Evolutionary conservation across 177 flowering plant species (phyloP), one percentile per base, ranked within the genome.

Genomic region (Telopea speciosissima): DNA sequence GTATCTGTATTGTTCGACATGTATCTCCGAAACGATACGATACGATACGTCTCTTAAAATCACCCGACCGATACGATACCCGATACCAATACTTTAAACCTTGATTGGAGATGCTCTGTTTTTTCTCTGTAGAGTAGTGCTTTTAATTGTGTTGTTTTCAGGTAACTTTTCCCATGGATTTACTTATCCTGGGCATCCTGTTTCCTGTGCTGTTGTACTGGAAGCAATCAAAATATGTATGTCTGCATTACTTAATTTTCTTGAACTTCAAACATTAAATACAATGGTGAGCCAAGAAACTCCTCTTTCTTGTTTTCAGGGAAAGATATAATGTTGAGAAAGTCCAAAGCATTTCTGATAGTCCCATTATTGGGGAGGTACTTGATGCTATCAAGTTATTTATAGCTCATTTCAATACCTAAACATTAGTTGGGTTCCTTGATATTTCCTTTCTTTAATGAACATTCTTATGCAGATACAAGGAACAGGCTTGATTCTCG

Each of bases 111-210:
- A 52, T 0, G 11, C n/a, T 66, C 23, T 61, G 3, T 5, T 54
- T 49, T 36, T 5, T 24, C 25, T 24, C 13, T 62, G 21, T 3
- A 69, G 45, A 24, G 21, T 63, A 16, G 8, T 26, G 23, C 25
- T 54, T 67, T 42, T 59, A 23, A 72, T 73, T 49, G 72, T 68
- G 49, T 58, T 28, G 49, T 42, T 76, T 1, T 54, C 82, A 95
- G 99, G 99, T 72, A 2, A 86, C 23, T 93, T 95, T 75, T 84
- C 94, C 65, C 99, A 95, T 81, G 98, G 99, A 74, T 95, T 95
- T 76, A 95, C 99, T 19, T 95, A 95, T 79, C 90, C 99, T 67
- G 98, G 99, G 68, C 99, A 95, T 72, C 99, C 99, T 6, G 99
- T 93, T 9, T 66, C 98, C 31, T 95, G 99, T 82, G 97, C 99